Evolutionary conservation across 2,329 filamentous ascomycete species (phyloP).

Genomic region (Thelonectria blattea): DNA sequence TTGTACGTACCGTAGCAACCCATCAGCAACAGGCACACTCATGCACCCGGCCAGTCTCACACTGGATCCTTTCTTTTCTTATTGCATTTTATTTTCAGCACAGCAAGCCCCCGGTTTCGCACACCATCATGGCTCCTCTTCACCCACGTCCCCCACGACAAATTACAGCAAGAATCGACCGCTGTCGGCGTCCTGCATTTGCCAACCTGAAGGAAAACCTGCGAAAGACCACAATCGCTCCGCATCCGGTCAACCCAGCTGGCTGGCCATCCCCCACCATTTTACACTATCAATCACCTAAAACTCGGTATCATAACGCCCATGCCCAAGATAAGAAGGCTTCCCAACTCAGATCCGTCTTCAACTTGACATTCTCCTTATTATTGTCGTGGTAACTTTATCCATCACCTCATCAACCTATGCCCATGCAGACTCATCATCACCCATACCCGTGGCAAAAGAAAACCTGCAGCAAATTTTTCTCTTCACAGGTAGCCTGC

Average conservation of each 20-base stretch:
- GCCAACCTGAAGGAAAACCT: not conserved
- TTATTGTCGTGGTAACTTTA: not conserved
- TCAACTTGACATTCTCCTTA: not conserved
- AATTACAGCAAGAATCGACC: not conserved
- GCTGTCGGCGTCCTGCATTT: slow-evolving; percentile 4
- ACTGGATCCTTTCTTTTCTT: not conserved
- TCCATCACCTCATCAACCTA: not conserved
- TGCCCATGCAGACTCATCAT: not conserved
- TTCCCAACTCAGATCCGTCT: not conserved
- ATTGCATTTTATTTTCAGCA: not conserved
- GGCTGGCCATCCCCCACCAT: slow-evolving; percentile 19
- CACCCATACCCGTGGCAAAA: not conserved
- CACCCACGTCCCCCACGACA: slow-evolving; percentile 2
- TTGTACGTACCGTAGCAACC: too few relatives aligned
- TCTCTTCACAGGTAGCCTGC: not conserved
- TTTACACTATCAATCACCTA: slow-evolving; percentile 36
- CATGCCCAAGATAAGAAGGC: slow-evolving; percentile 19
- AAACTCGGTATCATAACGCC: slow-evolving; percentile 11
- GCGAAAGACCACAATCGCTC: not conserved
- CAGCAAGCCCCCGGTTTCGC: slow-evolving; percentile 12
- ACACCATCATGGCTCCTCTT: slow-evolving; percentile 3
- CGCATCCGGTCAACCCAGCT: slow-evolving; percentile 10
- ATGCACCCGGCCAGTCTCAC: not conserved
- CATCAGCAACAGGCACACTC: not conserved
- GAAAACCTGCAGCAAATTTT: slow-evolving; percentile 3